Evolutionary conservation across 768 basidiomycete genomes (phyloP), one percentile per base, ranked within the genome.

Genomic region (Lyophyllum atratum): DNA sequence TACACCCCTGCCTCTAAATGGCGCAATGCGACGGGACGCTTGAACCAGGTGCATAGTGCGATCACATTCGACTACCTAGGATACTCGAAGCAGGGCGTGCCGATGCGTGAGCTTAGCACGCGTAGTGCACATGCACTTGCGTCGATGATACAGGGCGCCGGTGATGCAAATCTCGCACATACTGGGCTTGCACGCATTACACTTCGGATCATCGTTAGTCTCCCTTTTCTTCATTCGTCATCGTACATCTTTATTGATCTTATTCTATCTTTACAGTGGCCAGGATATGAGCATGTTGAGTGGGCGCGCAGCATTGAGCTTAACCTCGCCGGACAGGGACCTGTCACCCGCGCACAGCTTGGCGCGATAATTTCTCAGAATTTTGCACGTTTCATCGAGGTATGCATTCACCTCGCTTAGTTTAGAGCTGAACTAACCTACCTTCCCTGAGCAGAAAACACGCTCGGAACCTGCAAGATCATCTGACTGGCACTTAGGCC

Each of bases 41-140:
- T 64, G 0, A 59, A 60, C 14, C 62, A 62, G 1, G 51, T 65
- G 4, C 66, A 72, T 12, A 62, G 54, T 0, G 59, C 76, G 0
- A 68, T 83, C 42, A 42, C 62, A 5, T 82, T 83, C 54, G 78
- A 82, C 60, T 63, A 74, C 49, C 64, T 72, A n/a, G 81, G 79
- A 2, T 72, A 76, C 24, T 61, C 66, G 3, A 66, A 66, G 15
- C 75, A 79, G 22, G 81, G 81, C 1, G 71, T 83, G 25, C 71
- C 75, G 5, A 79, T 83, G 77, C 72, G 73, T 29, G 79, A 82
- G 48, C 65, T 83, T 19, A 65, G 66, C 44, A 66, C 70, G 8
- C 71, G 80, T 29, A 72, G 78, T 21, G 62, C 66, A 11, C 58
- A 66, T 44, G 73, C 73, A 5, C 37, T 78, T 12, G 68, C 68